Base-by-base conservation (phyloP, 75 land plant species). In the Pinus tabuliformis region DNA sequence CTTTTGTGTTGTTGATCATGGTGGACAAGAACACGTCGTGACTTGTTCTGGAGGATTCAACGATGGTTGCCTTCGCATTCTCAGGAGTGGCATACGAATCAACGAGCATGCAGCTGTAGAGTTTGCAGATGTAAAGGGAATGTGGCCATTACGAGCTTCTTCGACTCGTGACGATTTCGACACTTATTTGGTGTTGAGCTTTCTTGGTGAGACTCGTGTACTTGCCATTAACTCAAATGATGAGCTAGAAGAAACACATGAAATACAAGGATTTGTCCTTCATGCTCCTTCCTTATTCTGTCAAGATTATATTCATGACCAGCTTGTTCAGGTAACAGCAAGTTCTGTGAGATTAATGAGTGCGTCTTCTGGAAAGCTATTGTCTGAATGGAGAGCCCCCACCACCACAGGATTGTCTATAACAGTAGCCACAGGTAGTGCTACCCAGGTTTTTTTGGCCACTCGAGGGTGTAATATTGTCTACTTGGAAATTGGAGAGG, bases 21-120 rank as follows among this genome's bases (percentile, higher is more conserved):
- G 96, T 49, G 42, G 42, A 3, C 42, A 39, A 5, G 42, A 39
- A 39, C 99, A 93, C 78, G 99, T 96, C 71, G 99, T 96, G 39
- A 96, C 96, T 20, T 96, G 99, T 78, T 96, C 99, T 45, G 99
- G 99, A 72, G 99, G 96, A 60, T 96, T 86, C 68, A 96, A 96
- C 59, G 96, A 96, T 91, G 99, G 99, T 49, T 93, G 96, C 70
- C 92, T 96, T 66, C 99, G 96, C 22, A 76, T 96, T 57, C 94
- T 96, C 59, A 91, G 99, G 72, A 96, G 93, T 85, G 99, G 99
- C 36, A 93, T 96, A 58, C 94, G 99, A 60, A 96, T 96, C 28
- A 96, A 96, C 86, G 99, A 96, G 68, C 99, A 93, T 96, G 99
- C 99, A 73, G 93, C 99, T 52, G 99, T 91, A 56, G 99, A 96